phyloP scores from a whole-genome alignment of 495 filamentous ascomycete genomes.

The Cercophora sp. region DNA sequence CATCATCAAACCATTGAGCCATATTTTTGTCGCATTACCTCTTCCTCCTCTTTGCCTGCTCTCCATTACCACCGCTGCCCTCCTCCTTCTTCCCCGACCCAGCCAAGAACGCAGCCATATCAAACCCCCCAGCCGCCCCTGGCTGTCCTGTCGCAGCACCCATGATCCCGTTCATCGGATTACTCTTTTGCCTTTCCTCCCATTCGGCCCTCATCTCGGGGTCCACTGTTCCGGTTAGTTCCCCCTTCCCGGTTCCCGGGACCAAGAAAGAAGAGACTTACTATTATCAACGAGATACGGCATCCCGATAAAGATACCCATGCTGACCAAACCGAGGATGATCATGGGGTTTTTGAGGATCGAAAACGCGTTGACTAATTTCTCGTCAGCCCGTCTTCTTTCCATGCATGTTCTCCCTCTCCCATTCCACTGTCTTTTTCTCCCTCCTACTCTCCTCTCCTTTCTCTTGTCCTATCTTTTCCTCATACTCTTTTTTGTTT shows the following conservation, averaged over 20 bases:
- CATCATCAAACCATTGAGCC: neutral
- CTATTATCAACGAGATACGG: constrained; percentile 94
- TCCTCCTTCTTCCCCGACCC: constrained; percentile 31
- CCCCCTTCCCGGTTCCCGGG: too few relatives aligned
- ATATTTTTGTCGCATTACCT: too few relatives aligned
- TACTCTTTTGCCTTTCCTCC: constrained; percentile 79
- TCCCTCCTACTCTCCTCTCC: neutral
- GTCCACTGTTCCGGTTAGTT: constrained; percentile 66
- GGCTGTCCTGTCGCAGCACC: constrained; percentile 37
- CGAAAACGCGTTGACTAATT: constrained; percentile 50
- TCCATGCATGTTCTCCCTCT: too few relatives aligned
- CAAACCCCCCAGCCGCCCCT: constrained; percentile 60
- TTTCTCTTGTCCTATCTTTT: neutral
- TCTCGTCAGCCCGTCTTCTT: neutral
- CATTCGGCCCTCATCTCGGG: constrained; percentile 89
- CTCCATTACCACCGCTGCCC: constrained; percentile 14
- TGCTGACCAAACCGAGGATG: constrained; percentile 73
- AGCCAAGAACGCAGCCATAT: constrained; percentile 83
- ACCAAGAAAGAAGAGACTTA: constrained; percentile 44
- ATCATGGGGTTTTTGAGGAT: constrained; percentile 95
- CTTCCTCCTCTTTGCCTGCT: constrained; percentile 21
- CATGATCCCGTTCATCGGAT: constrained; percentile 54
- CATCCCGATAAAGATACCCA: constrained; percentile 81
- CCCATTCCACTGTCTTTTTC: too few relatives aligned
- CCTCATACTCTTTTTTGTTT: too few relatives aligned